These are phyloP conservation scores for Boletus sp. DNA, from an alignment of 1,284 basidiomycete genomes.

Conservation along the genomic window DNA sequence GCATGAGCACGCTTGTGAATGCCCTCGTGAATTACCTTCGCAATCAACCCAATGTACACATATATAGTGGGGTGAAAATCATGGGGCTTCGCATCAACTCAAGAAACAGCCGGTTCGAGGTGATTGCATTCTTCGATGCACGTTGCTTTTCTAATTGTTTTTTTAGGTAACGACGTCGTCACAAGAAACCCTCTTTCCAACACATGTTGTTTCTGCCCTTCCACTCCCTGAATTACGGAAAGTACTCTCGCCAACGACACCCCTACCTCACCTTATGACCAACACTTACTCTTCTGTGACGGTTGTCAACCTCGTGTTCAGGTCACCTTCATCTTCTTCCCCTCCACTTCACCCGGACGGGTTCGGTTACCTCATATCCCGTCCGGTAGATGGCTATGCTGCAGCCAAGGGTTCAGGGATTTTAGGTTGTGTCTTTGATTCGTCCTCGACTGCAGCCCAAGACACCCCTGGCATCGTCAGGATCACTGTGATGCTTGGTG, in stretches of 20 bases:
- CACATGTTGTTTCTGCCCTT: conserved; percentile 68
- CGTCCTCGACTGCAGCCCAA: conserved; percentile 68
- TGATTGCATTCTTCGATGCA: conserved; percentile 28
- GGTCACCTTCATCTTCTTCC: conserved; percentile 41
- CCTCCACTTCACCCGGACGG: conserved; percentile 71
- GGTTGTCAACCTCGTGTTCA: conserved; percentile 75
- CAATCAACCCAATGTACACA: conserved; percentile 53
- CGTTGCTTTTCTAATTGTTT: conserved; percentile 9
- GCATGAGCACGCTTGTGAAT: conserved; percentile 68
- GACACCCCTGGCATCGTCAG: conserved; percentile 58
- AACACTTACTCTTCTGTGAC: conserved; percentile 68
- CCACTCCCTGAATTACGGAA: conserved; percentile 66
- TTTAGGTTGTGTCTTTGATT: conserved; percentile 85
- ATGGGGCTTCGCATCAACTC: conserved; percentile 37
- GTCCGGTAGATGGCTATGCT: conserved; percentile 55
- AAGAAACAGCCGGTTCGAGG: conserved; percentile 44
- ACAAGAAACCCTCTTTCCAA: conserved; percentile 41
- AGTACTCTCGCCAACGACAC: conserved; percentile 43
- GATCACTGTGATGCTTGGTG: conserved; percentile 91
- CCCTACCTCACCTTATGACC: conserved; percentile 47
- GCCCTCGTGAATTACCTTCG: conserved; percentile 54
- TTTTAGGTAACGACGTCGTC: conserved; percentile 45
- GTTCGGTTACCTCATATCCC: conserved; percentile 94
- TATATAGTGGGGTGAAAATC: conserved; percentile 49
- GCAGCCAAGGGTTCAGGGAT: conserved; percentile 49